Evolutionary conservation across 441 rosid genomes (phyloP).

Genomic region (Populus hybrid): DNA sequence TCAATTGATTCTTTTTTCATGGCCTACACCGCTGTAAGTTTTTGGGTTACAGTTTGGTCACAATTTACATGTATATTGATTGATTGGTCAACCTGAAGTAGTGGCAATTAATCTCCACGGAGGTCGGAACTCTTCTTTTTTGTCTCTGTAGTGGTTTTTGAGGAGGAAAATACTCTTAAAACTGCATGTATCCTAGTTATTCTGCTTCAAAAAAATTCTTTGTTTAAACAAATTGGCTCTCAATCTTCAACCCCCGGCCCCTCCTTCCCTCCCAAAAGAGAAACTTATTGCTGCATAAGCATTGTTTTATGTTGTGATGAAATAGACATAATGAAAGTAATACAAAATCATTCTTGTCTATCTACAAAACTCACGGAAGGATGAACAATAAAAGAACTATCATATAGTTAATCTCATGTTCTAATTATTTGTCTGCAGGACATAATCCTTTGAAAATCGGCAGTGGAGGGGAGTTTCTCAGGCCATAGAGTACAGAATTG

Average conservation of each 20-base stretch:
- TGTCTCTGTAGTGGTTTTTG: background rate
- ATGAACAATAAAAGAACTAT: no score
- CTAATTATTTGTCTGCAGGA: background rate
- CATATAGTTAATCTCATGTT: no score
- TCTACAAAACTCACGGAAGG: background rate
- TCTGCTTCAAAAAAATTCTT: no score
- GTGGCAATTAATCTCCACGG: slow-evolving; percentile 1
- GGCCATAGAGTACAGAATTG: background rate
- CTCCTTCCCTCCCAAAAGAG: no score
- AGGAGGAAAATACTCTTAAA: background rate
- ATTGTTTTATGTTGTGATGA: no score
- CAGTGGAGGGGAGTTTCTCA: background rate
- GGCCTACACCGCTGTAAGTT: slow-evolving; percentile 2
- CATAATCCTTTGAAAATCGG: background rate
- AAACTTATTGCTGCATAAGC: no score
- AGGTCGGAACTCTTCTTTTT: background rate
- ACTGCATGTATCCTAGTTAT: background rate
- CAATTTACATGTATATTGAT: slow-evolving; percentile 21
- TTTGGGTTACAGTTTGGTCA: slow-evolving; percentile 6
- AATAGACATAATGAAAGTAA: background rate
- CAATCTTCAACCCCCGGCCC: background rate
- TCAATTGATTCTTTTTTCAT: slow-evolving; percentile 27
- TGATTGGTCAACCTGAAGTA: slow-evolving; percentile 11
- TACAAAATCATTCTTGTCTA: background rate
- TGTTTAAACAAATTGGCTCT: background rate